phyloP scores from a whole-genome alignment of 139 green algal species.

The Chlamydomonas eustigma region DNA sequence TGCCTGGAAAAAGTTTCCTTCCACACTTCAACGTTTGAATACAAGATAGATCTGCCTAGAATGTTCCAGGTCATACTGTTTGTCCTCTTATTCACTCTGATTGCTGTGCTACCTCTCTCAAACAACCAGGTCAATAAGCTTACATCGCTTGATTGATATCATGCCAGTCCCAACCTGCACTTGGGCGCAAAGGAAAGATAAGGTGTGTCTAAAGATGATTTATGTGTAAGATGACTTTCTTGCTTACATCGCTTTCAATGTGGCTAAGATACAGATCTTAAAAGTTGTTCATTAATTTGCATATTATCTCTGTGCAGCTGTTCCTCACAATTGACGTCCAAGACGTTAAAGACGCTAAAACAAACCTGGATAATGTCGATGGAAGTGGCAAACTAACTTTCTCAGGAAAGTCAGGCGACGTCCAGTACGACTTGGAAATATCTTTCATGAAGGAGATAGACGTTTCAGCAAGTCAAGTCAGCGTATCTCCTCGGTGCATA shows the following conservation, averaged over 20 bases:
- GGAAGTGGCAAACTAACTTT: slow-evolving; percentile 52
- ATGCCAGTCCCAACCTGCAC: background rate
- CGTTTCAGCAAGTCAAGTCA: slow-evolving; percentile 58
- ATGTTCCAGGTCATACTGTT: no score
- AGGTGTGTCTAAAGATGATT: background rate
- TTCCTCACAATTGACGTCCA: slow-evolving; percentile 72
- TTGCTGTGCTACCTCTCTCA: no score
- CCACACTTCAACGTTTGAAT: no score
- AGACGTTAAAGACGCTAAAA: slow-evolving; percentile 50
- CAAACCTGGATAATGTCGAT: slow-evolving; percentile 53
- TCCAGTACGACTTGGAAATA: slow-evolving; percentile 61
- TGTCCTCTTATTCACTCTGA: no score
- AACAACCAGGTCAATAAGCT: no score
- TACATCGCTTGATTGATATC: no score
- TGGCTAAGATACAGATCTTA: no score
- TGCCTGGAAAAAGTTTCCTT: background rate
- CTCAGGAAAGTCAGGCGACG: slow-evolving; percentile 35
- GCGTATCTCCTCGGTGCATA: slow-evolving; percentile 50
- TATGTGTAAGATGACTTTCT: no score
- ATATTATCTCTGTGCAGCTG: slow-evolving; percentile 38
- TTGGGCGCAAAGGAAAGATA: background rate
- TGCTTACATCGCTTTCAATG: no score
- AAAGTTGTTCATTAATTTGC: no score
- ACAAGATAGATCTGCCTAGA: no score
- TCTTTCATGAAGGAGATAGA: slow-evolving; percentile 55